Conservation (phyloP, 1,139 yeast species). For the Taphrina populina region DNA sequence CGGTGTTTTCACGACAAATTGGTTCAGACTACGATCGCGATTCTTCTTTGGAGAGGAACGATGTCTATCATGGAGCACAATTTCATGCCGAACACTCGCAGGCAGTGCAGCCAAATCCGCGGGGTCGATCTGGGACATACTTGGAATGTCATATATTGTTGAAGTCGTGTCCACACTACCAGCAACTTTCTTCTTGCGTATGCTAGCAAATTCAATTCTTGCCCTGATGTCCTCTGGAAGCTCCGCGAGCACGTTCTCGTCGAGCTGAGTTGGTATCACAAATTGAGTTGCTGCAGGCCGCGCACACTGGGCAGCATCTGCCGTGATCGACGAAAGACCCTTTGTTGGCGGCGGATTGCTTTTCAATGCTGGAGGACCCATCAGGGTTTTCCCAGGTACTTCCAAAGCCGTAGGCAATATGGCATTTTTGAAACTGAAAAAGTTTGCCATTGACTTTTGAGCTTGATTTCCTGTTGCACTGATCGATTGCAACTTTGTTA, state of each 20-base stretch:
- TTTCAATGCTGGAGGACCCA: not conserved
- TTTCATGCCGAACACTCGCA: slow-evolving; percentile 41
- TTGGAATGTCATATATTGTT: slow-evolving; percentile 17
- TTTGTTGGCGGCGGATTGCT: slow-evolving; percentile 2
- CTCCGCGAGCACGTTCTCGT: slow-evolving; percentile 34
- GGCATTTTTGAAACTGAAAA: not conserved
- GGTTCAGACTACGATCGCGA: not conserved
- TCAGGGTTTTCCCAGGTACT: not conserved
- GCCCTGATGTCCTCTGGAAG: slow-evolving; percentile 36
- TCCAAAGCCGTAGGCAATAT: not conserved
- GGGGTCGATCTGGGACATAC: slow-evolving; percentile 42
- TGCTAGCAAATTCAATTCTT: slow-evolving; percentile 13
- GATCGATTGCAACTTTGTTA: slow-evolving; percentile 51
- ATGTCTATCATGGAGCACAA: slow-evolving; percentile 25
- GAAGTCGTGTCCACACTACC: not conserved
- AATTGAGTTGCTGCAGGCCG: slow-evolving; percentile 11
- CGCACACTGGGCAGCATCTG: not conserved
- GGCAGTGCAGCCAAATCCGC: slow-evolving; percentile 45
- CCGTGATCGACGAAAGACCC: not conserved
- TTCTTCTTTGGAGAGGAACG: slow-evolving; percentile 18
- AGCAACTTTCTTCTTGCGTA: not conserved
- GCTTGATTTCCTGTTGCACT: not conserved
- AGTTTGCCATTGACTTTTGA: slow-evolving; percentile 14
- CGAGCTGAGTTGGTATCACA: slow-evolving; percentile 34
- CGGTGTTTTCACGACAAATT: slow-evolving; percentile 5